These are phyloP conservation scores for Fraxinus latifolia DNA, from an alignment of 305 asterid genomes.

Conservation along the genomic window DNA sequence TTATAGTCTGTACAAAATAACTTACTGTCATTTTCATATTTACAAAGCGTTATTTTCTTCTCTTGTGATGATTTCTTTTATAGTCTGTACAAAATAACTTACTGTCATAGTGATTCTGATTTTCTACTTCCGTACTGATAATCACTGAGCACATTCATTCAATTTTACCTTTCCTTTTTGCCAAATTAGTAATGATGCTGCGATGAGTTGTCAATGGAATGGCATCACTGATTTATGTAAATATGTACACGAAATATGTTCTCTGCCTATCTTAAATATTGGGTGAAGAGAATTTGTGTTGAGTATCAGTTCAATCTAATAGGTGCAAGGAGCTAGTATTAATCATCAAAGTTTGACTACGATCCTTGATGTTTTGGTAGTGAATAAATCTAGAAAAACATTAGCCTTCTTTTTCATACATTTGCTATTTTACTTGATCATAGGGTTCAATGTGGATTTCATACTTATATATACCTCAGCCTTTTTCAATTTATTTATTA, in stretches of 20 bases:
- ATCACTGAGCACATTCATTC: background rate
- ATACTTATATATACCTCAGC: background rate
- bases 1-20: background rate
- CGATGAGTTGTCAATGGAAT: constrained; percentile 4
- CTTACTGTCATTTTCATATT: background rate
- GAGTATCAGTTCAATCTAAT: background rate
- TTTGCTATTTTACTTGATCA: constrained; percentile 11
- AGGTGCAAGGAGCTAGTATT: background rate
- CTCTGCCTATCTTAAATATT: constrained; percentile 12
- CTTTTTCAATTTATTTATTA: constrained; percentile 20
- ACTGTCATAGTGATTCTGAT: background rate
- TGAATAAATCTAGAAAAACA: constrained; percentile 3
- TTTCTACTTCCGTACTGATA: constrained; percentile 1
- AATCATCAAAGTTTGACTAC: background rate
- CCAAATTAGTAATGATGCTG: background rate
- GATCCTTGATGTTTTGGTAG: constrained; percentile 6
- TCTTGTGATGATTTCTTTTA: background rate
- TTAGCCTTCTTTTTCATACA: background rate
- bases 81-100: background rate
- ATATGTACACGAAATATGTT: background rate
- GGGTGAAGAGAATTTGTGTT: background rate
- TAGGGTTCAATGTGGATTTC: constrained; percentile 4
- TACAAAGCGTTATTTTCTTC: background rate
- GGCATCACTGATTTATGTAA: background rate
- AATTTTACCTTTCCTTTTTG: background rate